Evolutionary conservation across 2,329 filamentous ascomycete species (phyloP).

Genomic region (Colletotrichum filicis): DNA sequence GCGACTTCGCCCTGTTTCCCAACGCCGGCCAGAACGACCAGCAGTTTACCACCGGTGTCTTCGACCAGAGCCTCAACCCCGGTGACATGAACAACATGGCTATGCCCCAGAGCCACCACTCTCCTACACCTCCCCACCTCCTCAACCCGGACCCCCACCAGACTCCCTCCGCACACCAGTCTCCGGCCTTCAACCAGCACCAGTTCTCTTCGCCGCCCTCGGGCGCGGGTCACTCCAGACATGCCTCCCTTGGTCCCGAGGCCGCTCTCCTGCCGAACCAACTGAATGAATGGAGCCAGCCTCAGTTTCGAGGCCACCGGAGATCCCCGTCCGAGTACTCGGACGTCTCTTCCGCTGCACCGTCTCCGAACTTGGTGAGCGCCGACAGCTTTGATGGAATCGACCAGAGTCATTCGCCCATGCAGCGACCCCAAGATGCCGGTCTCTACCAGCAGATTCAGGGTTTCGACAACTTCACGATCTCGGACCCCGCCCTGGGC

Average conservation of each 20-base stretch:
- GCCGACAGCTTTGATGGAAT: constrained; percentile 83
- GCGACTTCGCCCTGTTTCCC: constrained; percentile 74
- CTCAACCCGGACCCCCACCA: constrained; percentile 59
- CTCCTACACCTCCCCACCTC: constrained; percentile 66
- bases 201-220: constrained; percentile 63
- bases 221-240: constrained; percentile 59
- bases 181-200: constrained; percentile 66
- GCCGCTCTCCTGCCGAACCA: constrained; percentile 66
- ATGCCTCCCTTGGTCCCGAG: constrained; percentile 67
- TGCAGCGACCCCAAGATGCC: constrained; percentile 79
- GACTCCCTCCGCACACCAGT: constrained; percentile 63
- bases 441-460: constrained; percentile 81
- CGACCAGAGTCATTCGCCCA: constrained; percentile 80
- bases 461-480: constrained; percentile 81
- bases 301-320: constrained; percentile 82
- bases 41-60: constrained; percentile 71
- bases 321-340: constrained; percentile 91
- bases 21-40: constrained; percentile 57
- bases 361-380: constrained; percentile 83
- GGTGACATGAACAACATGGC: constrained; percentile 64
- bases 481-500: constrained; percentile 76
- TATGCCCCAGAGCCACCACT: constrained; percentile 65
- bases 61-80: constrained; percentile 60
- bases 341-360: constrained; percentile 86
- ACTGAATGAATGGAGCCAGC: constrained; percentile 62